Evolutionary conservation across 1,284 basidiomycete genomes (phyloP), one percentile per base, ranked within the genome.

Genomic region (Ganoderma boninense): DNA sequence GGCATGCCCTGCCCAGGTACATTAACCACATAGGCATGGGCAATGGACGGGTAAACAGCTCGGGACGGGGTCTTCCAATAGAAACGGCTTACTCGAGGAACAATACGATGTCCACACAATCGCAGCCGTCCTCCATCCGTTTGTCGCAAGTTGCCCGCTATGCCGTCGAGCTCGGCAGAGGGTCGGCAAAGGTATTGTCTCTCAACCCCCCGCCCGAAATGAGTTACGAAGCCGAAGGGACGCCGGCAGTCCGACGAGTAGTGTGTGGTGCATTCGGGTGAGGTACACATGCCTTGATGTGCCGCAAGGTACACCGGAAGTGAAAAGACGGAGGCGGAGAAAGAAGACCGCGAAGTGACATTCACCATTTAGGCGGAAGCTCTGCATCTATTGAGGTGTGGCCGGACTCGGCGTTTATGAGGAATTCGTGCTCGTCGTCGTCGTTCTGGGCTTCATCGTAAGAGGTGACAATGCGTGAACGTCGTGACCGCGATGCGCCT

Each of bases 391-490:
- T 82, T 64, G 86, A 79, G 73, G 87, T 79, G 80, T 91, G 90
- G 40, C 74, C 77, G 75, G 76, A 67, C 69, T 78, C 77, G 63
- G 81, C 75, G 64, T 80, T 79, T 71, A 96, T 95, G 83, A 97
- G 90, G 59, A 86, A 87, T 72, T 90, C 87, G 66, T 89, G 87
- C 81, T 97, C 94, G 80, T 93, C 91, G 75, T 86, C 83, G 67
- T 79, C 77, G 64, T 79, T 76, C 73, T 76, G 74, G 16, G 75
- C 88, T 72, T 87, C 83, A 68, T 82, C 78, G 67, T 82, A 82
- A 70, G 82, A 80, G 65, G 78, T 74, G 68, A 80, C 73, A 52
- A 80, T 77, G 4, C 80, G 77, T 14, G 82, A 75, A 57, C 82
- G 82, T 59, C 84, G 79, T 71, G 84, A 83, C 54, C 86, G 86